Evolutionary conservation across 139 green algal species (phyloP).

Genomic region (Mychonastes homosphaera): DNA sequence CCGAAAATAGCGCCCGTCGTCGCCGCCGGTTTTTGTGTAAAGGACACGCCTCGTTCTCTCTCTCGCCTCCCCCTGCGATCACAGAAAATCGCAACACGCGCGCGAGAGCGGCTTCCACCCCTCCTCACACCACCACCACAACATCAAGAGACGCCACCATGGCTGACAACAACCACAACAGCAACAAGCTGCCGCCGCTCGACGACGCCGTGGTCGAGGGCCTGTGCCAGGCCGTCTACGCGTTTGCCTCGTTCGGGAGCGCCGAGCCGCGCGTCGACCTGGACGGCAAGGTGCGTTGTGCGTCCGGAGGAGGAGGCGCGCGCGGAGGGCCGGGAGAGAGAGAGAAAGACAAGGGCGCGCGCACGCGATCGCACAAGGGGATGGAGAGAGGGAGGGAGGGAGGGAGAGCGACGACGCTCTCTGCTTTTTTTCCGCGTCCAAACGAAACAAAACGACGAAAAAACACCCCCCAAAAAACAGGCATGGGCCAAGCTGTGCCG

Average conservation of each 20-base stretch:
- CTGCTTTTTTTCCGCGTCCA: not conserved
- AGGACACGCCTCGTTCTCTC: too few species aligned
- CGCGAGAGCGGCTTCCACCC: too few species aligned
- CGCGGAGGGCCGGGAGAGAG: not conserved
- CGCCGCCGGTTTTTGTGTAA: too few species aligned
- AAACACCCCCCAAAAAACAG: not conserved
- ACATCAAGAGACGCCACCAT: too few species aligned
- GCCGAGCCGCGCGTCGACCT: conserved; percentile 10
- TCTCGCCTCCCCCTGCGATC: too few species aligned
- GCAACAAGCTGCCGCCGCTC: conserved; percentile 9
- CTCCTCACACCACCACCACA: too few species aligned
- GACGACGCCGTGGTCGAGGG: conserved; percentile 11
- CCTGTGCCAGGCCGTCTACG: conserved; percentile 5
- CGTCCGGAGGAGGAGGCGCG: conserved; percentile 3
- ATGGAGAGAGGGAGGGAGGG: too few species aligned
- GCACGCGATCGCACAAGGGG: conserved; percentile 1
- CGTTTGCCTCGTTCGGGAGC: conserved; percentile 38
- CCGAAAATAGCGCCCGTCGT: too few species aligned
- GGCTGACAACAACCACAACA: too few species aligned
- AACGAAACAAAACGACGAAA: not conserved
- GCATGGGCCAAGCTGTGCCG: conserved; percentile 7
- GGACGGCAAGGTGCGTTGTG: conserved; percentile 24
- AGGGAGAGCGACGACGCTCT: too few species aligned
- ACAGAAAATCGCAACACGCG: too few species aligned
- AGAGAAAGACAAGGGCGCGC: conserved; percentile 16